A percentile compares a stretch with the other conserved stretches of the same genome.
Evolutionary conservation across 1,139 yeast species (phyloP).

Genomic region (Suhomyces atakaporum): DNA sequence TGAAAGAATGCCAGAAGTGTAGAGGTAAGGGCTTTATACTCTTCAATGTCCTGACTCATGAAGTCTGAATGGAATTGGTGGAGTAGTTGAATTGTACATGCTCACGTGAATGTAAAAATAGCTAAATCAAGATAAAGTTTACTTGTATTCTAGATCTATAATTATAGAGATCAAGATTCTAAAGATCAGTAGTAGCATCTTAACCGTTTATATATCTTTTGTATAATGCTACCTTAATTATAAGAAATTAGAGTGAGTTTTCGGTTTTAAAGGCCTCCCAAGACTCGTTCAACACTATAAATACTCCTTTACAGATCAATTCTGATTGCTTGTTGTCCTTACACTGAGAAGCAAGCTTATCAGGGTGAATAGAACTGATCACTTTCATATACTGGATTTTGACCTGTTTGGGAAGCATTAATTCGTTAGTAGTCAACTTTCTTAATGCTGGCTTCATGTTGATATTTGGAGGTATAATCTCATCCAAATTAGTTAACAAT

Average conservation of each 20-base stretch:
- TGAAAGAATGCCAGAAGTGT: constrained; percentile 41
- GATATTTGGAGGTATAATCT: constrained; percentile 22
- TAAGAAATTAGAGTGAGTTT: constrained; percentile 32
- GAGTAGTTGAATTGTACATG: constrained; percentile 1
- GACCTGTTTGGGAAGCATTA: constrained; percentile 89
- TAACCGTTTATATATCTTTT: too few relatives aligned
- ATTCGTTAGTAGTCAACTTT: constrained; percentile 56
- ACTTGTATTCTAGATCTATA: not conserved
- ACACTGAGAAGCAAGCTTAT: constrained; percentile 56
- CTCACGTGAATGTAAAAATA: constrained; percentile 2
- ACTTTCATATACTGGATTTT: constrained; percentile 90
- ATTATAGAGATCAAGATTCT: too few relatives aligned
- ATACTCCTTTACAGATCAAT: constrained; percentile 85
- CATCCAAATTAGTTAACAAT: constrained; percentile 23
- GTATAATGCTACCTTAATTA: too few relatives aligned
- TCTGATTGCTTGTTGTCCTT: constrained; percentile 63
- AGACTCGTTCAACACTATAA: constrained; percentile 78
- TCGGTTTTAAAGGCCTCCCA: constrained; percentile 84
- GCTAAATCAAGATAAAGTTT: too few relatives aligned
- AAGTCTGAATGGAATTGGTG: too few relatives aligned
- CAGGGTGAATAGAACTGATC: constrained; percentile 92
- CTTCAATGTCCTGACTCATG: constrained; percentile 32
- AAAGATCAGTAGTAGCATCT: too few relatives aligned
- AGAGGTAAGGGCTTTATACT: constrained; percentile 40
- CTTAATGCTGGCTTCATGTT: constrained; percentile 18